Base-by-base conservation (phyloP, 768 basidiomycete species). In the Boletellus ananiceps region DNA sequence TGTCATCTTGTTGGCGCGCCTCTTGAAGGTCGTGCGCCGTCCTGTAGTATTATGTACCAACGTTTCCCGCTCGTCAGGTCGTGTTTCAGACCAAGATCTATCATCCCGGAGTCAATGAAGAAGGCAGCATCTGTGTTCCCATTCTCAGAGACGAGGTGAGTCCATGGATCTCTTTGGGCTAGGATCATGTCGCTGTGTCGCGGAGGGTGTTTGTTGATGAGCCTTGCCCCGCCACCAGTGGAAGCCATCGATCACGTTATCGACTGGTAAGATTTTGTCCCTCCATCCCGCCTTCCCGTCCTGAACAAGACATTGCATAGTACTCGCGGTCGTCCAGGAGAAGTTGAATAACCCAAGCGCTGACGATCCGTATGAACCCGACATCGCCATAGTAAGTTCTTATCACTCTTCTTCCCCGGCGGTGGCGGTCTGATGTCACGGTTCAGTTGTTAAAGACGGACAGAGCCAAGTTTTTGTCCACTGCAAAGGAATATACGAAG, bases 71-170 rank as follows among this genome's bases (percentile, higher is more conserved):
- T 40, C 49, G 46, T 41, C 51, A 92, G 89, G 87, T 93, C 36
- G 81, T 79, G 33, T 92, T 93, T 67, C 81, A 74, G 35, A 93
- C 90, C 47, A 91, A 83, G 76, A 85, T 93, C 40, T 93, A 93
- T 63, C 90, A 93, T 66, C 90, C 90, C 23, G 90, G 91, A 33
- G 87, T 93, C 65, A 90, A 93, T 55, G 90, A 92, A 49, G 88
- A 93, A 63, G 90, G 90, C 31, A 74, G 79, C 19, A 92, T 93
- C 49, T 93, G 90, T 63, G 81, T 93, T 29, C 85, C 89, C 31
- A 77, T 93, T 40, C 76, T 93, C 44, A 80, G 86, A 58, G 90
- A 93, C 65, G 87, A 91, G 72, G 89, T 86, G 55, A 45, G 84
- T 40, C 55, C 38, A 40, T 13, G 32, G 39, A 49, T 21, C 14